Evolutionary conservation across 768 basidiomycete genomes (phyloP).

Genomic region (Kwoniella botswanensis): DNA sequence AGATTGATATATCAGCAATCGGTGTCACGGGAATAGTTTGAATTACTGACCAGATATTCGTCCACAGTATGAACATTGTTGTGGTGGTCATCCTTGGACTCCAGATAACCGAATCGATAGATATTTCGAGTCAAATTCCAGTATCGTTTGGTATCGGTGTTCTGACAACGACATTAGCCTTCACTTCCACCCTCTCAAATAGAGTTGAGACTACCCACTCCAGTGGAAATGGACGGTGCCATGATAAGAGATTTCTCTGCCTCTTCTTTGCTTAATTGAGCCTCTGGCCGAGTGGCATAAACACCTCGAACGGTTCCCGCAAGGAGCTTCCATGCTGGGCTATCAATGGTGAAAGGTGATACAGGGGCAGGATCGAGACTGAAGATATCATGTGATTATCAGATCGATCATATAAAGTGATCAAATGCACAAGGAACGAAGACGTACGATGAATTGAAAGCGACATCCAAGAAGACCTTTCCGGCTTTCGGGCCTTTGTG

Average conservation of each 20-base stretch:
- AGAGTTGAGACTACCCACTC: slow-evolving; percentile 18
- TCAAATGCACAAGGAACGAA: too few relatives aligned
- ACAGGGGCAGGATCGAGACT: slow-evolving; percentile 51
- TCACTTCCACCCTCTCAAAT: neutral
- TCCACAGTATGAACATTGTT: slow-evolving; percentile 58
- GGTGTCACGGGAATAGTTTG: too few relatives aligned
- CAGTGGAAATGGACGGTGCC: slow-evolving; percentile 37
- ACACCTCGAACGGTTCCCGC: slow-evolving; percentile 44
- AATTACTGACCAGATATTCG: slow-evolving; percentile 44
- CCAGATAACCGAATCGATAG: slow-evolving; percentile 47
- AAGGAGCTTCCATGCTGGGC: slow-evolving; percentile 47
- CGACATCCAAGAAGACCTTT: slow-evolving; percentile 41
- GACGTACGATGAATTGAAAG: slow-evolving; percentile 42
- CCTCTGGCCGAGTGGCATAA: slow-evolving; percentile 34
- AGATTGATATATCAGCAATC: neutral
- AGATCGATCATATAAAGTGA: too few relatives aligned
- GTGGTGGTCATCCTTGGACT: neutral
- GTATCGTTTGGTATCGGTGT: slow-evolving; percentile 42
- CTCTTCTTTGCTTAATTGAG: slow-evolving; percentile 23
- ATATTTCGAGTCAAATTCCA: slow-evolving; percentile 55
- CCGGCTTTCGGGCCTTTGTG: slow-evolving; percentile 34
- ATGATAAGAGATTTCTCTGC: slow-evolving; percentile 36
- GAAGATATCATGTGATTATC: neutral
- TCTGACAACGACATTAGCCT: neutral
- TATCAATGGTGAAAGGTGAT: slow-evolving; percentile 41